phyloP scores from a whole-genome alignment of 208 protist genomes.

The Acanthamoeba lenticulata region DNA sequence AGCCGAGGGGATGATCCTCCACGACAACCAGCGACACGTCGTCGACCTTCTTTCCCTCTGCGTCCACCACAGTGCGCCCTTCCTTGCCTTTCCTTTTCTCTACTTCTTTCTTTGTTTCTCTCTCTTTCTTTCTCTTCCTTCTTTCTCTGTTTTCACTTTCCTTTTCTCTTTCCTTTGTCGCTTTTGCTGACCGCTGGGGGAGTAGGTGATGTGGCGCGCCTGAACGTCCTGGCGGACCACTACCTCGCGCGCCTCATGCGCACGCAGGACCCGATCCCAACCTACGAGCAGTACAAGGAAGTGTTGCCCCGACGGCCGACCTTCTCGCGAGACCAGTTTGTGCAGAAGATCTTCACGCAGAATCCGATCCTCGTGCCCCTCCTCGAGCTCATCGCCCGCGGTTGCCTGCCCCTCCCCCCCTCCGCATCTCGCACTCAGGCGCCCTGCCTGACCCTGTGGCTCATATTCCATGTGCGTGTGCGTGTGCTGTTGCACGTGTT shows the following conservation, averaged over 20 bases:
- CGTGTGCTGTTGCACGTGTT: neutral
- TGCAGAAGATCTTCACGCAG: conserved; percentile 10
- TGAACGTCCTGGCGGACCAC: neutral
- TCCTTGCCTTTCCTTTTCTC: neutral
- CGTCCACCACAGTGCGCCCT: neutral
- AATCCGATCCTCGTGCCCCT: neutral
- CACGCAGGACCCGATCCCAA: conserved; percentile 13
- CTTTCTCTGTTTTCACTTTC: neutral
- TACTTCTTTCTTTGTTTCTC: neutral
- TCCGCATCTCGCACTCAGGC: neutral
- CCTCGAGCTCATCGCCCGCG: neutral
- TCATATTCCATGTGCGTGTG: neutral
- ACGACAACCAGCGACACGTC: conserved; percentile 3
- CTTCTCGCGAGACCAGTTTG: neutral
- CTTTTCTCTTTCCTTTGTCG: too few species aligned
- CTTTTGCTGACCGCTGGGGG: too few species aligned
- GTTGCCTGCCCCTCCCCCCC: neutral
- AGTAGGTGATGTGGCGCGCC: neutral
- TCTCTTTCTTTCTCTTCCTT: neutral
- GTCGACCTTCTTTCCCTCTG: neutral
- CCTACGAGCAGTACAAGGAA: conserved; percentile 35
- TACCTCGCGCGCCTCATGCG: neutral
- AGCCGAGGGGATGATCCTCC: neutral
- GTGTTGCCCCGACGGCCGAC: neutral
- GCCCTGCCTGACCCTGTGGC: neutral